Conservation (phyloP, 352 stramenopile genomes). For the Phytophthora crassamura region DNA sequence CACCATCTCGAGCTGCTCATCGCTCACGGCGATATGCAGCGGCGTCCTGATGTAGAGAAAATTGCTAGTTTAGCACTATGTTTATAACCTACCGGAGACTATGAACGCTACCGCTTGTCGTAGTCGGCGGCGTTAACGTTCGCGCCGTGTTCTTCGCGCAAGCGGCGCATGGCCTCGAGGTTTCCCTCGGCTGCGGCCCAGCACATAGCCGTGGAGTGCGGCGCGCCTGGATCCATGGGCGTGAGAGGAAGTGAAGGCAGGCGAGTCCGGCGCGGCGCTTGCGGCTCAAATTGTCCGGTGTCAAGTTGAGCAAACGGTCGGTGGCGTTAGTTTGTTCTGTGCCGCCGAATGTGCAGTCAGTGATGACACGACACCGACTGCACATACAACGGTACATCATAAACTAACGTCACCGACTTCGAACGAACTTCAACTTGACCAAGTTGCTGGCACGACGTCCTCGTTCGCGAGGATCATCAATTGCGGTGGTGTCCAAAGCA, state of each 20-base stretch:
- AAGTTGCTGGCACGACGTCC: background rate
- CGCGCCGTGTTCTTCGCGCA: constrained; percentile 64
- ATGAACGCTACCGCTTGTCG: constrained; percentile 68
- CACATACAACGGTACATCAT: too few species aligned
- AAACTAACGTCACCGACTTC: too few species aligned
- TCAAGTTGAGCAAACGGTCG: too few species aligned
- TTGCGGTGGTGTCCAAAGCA: too few species aligned
- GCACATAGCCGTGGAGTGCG: constrained; percentile 79
- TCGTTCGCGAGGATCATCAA: too few species aligned
- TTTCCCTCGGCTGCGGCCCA: constrained; percentile 75
- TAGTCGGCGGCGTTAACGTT: constrained; percentile 83
- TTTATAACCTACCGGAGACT: too few species aligned
- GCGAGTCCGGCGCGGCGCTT: background rate
- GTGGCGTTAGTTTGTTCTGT: too few species aligned
- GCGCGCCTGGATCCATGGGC: constrained; percentile 12
- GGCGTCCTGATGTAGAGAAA: constrained; percentile 74
- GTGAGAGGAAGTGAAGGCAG: too few species aligned
- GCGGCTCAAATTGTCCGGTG: background rate
- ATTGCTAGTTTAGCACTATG: too few species aligned
- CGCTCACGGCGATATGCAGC: constrained; percentile 79
- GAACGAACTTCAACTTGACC: background rate
- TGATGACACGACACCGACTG: too few species aligned
- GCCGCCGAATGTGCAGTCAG: too few species aligned
- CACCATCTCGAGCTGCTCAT: constrained; percentile 62
- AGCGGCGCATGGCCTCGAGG: constrained; percentile 60